A percentile compares a stretch with the other conserved stretches of the same genome.
phyloP scores from a whole-genome alignment of 2,329 filamentous ascomycete genomes.

The Rhexocercosporidium sp. region DNA sequence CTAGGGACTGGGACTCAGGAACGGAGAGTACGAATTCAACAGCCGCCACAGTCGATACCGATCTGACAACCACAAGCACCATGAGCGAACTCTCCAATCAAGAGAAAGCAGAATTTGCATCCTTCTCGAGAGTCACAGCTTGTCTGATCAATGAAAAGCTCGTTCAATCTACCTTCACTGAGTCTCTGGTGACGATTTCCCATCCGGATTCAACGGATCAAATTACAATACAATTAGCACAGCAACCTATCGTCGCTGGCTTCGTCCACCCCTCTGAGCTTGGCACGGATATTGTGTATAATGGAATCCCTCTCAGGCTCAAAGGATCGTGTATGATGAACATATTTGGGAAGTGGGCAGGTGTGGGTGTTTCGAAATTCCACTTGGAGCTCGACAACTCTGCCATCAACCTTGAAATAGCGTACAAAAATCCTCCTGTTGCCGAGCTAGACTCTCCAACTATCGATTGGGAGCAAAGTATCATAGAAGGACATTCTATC shows the following conservation, averaged over 20 bases:
- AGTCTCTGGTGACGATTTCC: neutral
- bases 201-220: neutral
- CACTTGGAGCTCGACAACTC: neutral
- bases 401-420: neutral
- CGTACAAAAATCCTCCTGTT: neutral
- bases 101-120: neutral
- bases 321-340: constrained; percentile 10
- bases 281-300: neutral
- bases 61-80: neutral
- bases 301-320: neutral
- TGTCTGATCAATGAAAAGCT: constrained; percentile 10
- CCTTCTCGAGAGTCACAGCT: neutral
- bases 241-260: neutral
- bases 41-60: neutral
- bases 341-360: neutral
- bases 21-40: neutral
- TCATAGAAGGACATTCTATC: neutral
- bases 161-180: neutral
- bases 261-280: neutral
- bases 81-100: neutral
- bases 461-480: constrained; percentile 8
- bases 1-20: neutral
- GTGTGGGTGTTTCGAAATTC: neutral
- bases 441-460: neutral
- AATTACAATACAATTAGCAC: neutral